Conservation (phyloP, 2,329 filamentous ascomycete species). For the Endothia cerciana region DNA sequence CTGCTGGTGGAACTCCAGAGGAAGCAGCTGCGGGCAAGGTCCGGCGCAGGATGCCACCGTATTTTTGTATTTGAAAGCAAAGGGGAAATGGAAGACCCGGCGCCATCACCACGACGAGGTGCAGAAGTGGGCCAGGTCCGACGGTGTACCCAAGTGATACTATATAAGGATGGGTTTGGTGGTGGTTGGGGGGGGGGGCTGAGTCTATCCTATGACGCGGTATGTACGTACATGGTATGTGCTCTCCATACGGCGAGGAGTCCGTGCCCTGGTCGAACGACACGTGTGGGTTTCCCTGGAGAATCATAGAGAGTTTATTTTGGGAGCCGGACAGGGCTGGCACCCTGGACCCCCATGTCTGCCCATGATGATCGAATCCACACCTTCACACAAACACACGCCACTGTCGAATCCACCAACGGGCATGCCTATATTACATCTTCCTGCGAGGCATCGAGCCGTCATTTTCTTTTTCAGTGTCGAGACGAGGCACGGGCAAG, state of each 20-base stretch:
- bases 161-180: too few relatives aligned
- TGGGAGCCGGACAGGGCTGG: neutral
- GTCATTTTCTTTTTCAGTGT: neutral
- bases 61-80: neutral
- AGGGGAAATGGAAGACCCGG: neutral
- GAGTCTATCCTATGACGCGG: neutral
- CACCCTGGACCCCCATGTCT: neutral
- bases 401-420: slow-evolving; percentile 21
- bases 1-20: neutral
- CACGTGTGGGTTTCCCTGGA: neutral
- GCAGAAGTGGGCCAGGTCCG: neutral
- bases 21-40: too few relatives aligned
- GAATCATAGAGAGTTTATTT: slow-evolving; percentile 1
- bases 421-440: slow-evolving; percentile 28
- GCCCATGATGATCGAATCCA: slow-evolving; percentile 8
- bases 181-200: neutral
- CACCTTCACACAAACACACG: neutral
- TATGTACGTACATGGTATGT: neutral
- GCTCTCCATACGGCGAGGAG: neutral
- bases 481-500: neutral
- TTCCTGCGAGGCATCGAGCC: slow-evolving; percentile 10
- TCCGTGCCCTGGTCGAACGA: neutral
- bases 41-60: too few relatives aligned
- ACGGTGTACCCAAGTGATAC: neutral
- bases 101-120: neutral